Base-by-base conservation (phyloP, 2,329 filamentous ascomycete species). In the Dothistroma pini region DNA sequence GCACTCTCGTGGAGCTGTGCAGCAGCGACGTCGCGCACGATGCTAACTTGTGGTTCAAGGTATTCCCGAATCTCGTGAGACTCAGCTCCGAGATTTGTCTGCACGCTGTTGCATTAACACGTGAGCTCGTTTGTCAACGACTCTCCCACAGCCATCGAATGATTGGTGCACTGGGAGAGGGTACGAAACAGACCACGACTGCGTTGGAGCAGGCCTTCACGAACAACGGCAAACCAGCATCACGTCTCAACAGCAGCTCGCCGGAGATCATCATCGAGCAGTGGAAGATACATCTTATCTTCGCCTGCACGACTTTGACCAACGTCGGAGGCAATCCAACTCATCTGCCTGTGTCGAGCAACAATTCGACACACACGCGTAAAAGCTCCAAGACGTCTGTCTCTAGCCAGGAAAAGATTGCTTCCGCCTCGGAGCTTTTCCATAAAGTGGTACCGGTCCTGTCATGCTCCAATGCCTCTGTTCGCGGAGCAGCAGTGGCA, bases 281-380 rank as follows among this genome's bases (percentile, higher is more conserved):
- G 74, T 99, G 93, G 93, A 97, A 97, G 76, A 80, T 97, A 1
- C 97, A 97, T 74, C 82, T 99, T 29, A 93, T 97, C 58, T 97
- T 99, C 78, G 95, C 93, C 10, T 99, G 96, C 76, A 96, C 93
- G 10, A 97, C 95, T 0, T 81, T 99, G 59, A 93, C 90, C 41
- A 95, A 95, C 67, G 68, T 70, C 56, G 73, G 72, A 8, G 91
- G 91, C 10, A 86, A 81, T 21, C 81, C 85, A 22, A 84, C 86
- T 58, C 80, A 87, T 32, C 79, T 81, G 12, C 79, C 80, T 1
- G 76, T 79, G 7, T 68, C 70, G 2, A 71, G 68, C 25, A 82
- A 82, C 68, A 83, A 83, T 63, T 82, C 83, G 41, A 89, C 96
- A 65, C 93, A 97, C 75, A 83, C 86, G 4, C 85, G 93, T 49